phyloP scores from a whole-genome alignment of 1,139 yeast genomes.

The Taphrina betulina region DNA sequence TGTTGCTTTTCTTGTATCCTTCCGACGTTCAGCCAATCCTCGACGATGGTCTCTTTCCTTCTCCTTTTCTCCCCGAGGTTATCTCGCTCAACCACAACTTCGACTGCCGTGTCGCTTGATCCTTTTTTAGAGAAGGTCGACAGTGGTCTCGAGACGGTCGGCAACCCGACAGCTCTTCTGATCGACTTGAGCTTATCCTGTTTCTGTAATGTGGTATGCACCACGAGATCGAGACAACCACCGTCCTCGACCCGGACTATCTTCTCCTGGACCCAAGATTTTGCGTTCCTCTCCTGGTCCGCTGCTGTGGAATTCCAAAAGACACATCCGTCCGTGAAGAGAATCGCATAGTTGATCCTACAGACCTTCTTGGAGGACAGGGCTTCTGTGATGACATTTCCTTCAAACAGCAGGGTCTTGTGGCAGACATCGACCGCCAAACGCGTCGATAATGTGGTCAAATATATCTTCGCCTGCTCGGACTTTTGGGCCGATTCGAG shows the following conservation, averaged over 20 bases:
- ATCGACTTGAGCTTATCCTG: conserved; percentile 4
- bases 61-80: conserved; percentile 2
- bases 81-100: too few relatives aligned
- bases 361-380: conserved; percentile 23
- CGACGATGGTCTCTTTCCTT: conserved; percentile 11
- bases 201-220: conserved; percentile 9
- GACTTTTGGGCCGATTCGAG: conserved; percentile 19
- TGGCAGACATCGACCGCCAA: conserved; percentile 12
- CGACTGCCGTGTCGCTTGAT: not conserved
- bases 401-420: conserved; percentile 17
- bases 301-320: conserved; percentile 16
- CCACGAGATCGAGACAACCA: conserved; percentile 18
- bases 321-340: conserved; percentile 24
- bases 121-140: not conserved
- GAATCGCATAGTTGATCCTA: conserved; percentile 19
- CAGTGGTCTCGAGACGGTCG: not conserved
- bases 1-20: conserved; percentile 1
- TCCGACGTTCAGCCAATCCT: conserved; percentile 27
- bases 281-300: conserved; percentile 17
- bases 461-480: conserved; percentile 20
- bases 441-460: conserved; percentile 9
- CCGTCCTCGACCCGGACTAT: conserved; percentile 19
- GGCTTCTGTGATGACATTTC: conserved; percentile 8
- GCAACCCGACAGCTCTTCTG: conserved; percentile 19
- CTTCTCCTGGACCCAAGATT: conserved; percentile 14